Evolutionary conservation across 257 asterid species (phyloP).

Genomic region (Mentha longifolia): DNA sequence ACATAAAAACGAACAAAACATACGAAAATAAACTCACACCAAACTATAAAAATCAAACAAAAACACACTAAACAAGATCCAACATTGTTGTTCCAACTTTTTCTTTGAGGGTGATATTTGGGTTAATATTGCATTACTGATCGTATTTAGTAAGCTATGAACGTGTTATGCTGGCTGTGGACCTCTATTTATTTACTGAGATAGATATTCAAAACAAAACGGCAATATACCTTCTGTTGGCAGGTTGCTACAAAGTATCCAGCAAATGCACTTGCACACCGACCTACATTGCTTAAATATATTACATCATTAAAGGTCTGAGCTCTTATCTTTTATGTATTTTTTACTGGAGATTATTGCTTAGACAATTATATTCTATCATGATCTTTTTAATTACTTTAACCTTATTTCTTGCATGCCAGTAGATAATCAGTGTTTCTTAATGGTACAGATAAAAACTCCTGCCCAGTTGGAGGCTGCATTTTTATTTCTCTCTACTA

Average conservation of each 20-base stretch:
- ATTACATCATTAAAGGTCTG: conserved; percentile 71
- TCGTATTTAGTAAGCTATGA: conserved; percentile 22
- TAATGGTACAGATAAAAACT: conserved; percentile 58
- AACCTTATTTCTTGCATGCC: neutral
- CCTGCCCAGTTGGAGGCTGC: conserved; percentile 91
- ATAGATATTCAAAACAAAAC: neutral
- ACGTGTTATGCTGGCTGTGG: neutral
- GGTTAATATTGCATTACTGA: conserved; percentile 12
- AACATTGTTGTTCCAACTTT: neutral
- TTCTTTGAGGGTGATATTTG: conserved; percentile 3
- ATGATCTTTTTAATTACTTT: neutral
- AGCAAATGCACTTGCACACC: conserved; percentile 78
- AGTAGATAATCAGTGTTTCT: conserved; percentile 12
- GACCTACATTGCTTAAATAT: conserved; percentile 71
- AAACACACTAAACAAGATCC: too few relatives aligned
- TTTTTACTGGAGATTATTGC: neutral
- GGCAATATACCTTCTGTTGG: conserved; percentile 22
- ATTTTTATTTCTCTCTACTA: conserved; percentile 54
- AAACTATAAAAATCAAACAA: too few relatives aligned
- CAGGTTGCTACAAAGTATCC: conserved; percentile 94
- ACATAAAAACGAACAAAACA: too few relatives aligned
- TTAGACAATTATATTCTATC: neutral
- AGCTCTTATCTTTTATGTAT: neutral
- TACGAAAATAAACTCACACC: too few relatives aligned
- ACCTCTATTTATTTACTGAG: conserved; percentile 3